A percentile compares a stretch with the other conserved stretches of the same genome.
Evolutionary conservation across 78 protist genomes (phyloP).

Genomic region (Cyanophora paradoxa): DNA sequence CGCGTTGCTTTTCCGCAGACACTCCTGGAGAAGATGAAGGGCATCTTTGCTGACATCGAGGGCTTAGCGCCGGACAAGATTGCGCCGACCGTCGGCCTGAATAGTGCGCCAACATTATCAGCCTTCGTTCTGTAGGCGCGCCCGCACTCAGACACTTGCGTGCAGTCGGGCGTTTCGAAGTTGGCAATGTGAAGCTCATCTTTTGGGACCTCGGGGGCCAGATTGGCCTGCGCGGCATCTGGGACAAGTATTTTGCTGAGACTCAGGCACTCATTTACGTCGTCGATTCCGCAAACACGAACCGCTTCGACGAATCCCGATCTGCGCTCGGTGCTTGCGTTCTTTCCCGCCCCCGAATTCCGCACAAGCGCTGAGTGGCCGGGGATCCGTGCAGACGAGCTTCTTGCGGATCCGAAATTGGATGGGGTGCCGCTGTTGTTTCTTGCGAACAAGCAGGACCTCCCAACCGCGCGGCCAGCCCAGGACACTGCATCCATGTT

Average conservation of each 20-base stretch:
- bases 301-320: background rate
- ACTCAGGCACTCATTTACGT: slow-evolving; percentile 27
- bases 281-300: slow-evolving; percentile 13
- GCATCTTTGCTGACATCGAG: background rate
- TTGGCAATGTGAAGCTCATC: slow-evolving; percentile 9
- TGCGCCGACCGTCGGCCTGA: slow-evolving; percentile 38
- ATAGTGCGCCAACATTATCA: too few species aligned
- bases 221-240: slow-evolving; percentile 4
- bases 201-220: slow-evolving; percentile 43
- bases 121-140: too few species aligned
- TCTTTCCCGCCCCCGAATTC: background rate
- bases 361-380: background rate
- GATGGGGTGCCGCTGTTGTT: slow-evolving; percentile 14
- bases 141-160: too few species aligned
- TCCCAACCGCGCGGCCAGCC: background rate
- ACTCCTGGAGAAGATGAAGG: slow-evolving; percentile 21
- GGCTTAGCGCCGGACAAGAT: slow-evolving; percentile 18
- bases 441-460: slow-evolving; percentile 29
- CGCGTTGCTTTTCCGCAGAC: background rate
- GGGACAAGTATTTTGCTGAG: slow-evolving; percentile 29
- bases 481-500: background rate
- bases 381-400: background rate
- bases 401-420: background rate
- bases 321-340: background rate
- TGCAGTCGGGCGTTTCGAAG: too few species aligned